Percentiles rank a stretch among this genome's conserved stretches.
These are phyloP conservation scores for Selaginella tamariscina DNA, from an alignment of 75 land plant genomes.

Conservation along the genomic window DNA sequence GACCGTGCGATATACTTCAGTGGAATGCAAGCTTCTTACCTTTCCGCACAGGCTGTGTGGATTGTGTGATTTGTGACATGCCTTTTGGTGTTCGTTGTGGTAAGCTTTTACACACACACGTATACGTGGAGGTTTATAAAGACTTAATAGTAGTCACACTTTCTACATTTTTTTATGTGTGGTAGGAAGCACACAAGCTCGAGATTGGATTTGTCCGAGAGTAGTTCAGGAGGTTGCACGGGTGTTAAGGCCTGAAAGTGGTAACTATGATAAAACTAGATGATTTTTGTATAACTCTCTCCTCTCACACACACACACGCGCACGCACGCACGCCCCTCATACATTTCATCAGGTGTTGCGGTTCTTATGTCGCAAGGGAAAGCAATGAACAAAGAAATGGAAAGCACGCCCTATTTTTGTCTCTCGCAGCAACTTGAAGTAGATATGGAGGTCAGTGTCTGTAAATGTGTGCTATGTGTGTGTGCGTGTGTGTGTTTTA, in stretches of 20 bases:
- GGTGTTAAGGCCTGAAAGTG: not conserved
- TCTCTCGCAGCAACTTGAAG: not conserved
- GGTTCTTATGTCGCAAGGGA: constrained; percentile 6
- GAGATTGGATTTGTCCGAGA: not conserved
- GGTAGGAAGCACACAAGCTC: constrained; percentile 4
- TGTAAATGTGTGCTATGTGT: not conserved
- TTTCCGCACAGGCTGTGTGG: constrained; percentile 29
- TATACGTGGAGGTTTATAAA: not conserved
- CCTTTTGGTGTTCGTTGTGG: constrained; percentile 47
- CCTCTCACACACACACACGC: too few relatives aligned
- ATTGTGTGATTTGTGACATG: constrained; percentile 41
- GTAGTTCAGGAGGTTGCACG: constrained; percentile 6
- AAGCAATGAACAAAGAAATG: constrained; percentile 4
- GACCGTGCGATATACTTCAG: constrained; percentile 26
- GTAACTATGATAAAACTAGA: not conserved
- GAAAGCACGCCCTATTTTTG: not conserved
- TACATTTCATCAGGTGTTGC: not conserved
- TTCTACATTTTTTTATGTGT: not conserved
- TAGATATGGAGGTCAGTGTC: constrained; percentile 8
- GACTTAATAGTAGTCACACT: not conserved
- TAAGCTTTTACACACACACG: constrained; percentile 13
- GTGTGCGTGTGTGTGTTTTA: too few relatives aligned
- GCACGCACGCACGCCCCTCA: not conserved
- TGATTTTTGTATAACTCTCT: too few relatives aligned
- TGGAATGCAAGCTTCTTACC: constrained; percentile 37